phyloP scores from a whole-genome alignment of 2,329 filamentous ascomycete genomes.

The Daldinia eschscholtzii region DNA sequence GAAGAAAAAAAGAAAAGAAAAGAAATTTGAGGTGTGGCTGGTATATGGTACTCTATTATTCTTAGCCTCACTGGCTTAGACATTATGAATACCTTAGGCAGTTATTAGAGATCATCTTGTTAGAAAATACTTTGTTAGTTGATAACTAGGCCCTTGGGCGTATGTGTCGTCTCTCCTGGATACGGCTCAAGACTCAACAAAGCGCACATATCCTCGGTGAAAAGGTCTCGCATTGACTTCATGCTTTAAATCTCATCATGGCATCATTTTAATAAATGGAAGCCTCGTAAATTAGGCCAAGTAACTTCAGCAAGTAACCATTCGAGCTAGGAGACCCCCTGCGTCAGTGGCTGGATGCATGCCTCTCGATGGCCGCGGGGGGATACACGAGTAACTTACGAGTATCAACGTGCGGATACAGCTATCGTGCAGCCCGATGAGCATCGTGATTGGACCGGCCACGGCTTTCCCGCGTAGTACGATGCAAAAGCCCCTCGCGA shows the following conservation, averaged over 20 bases:
- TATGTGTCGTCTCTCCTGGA: background rate
- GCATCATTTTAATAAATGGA: background rate
- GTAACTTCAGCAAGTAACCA: background rate
- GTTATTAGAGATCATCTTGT: background rate
- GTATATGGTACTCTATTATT: background rate
- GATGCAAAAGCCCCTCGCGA: slow-evolving; percentile 30
- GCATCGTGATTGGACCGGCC: slow-evolving; percentile 33
- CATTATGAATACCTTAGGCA: too few relatives aligned
- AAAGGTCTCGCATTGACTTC: background rate
- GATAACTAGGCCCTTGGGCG: background rate
- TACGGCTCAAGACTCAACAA: background rate
- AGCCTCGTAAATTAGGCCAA: background rate
- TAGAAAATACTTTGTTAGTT: background rate
- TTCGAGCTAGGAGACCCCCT: background rate
- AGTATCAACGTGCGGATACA: slow-evolving; percentile 30
- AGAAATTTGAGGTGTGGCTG: background rate
- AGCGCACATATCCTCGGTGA: background rate
- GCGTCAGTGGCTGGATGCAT: slow-evolving; percentile 2
- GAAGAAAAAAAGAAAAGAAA: too few relatives aligned
- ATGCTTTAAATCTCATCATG: background rate
- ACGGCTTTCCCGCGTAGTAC: slow-evolving; percentile 21
- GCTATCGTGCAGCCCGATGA: slow-evolving; percentile 29
- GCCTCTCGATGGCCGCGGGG: background rate
- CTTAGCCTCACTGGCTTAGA: too few relatives aligned
- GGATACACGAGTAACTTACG: background rate